These are phyloP conservation scores for Paramecium primaurelia DNA, from an alignment of 73 alveolate genomes.

Conservation along the genomic window DNA sequence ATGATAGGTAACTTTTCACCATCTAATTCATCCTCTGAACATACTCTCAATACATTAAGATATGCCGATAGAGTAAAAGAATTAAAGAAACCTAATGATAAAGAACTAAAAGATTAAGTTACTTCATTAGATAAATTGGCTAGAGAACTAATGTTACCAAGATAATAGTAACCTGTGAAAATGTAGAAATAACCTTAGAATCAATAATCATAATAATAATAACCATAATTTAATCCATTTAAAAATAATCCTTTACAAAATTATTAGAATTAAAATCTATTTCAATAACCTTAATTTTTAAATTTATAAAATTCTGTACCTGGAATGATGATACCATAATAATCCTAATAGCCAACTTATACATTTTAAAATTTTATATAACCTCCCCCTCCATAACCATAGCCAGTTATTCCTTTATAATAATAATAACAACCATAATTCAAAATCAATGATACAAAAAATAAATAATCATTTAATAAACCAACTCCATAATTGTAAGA, in stretches of 20 bases:
- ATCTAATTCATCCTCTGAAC: slow-evolving; percentile 94
- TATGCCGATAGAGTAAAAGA: slow-evolving; percentile 99
- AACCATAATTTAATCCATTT: slow-evolving; percentile 41
- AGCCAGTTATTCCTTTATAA: slow-evolving; percentile 7
- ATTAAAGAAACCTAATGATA: slow-evolving; percentile 84
- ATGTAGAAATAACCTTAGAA: neutral
- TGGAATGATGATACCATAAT: slow-evolving; percentile 33
- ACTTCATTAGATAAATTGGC: slow-evolving; percentile 57
- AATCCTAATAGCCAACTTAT: neutral
- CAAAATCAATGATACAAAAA: neutral
- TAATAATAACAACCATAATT: neutral
- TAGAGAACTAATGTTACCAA: slow-evolving; percentile 69
- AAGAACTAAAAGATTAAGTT: slow-evolving; percentile 56
- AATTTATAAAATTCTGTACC: slow-evolving; percentile 17
- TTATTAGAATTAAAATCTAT: slow-evolving; percentile 29
- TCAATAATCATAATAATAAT: slow-evolving; percentile 6
- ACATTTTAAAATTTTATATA: neutral
- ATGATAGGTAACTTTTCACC: slow-evolving; percentile 99
- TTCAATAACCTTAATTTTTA: neutral
- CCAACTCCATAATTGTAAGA: neutral
- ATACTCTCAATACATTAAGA: slow-evolving; percentile 98
- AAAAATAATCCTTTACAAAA: slow-evolving; percentile 30
- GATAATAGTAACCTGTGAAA: slow-evolving; percentile 48
- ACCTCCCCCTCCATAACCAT: slow-evolving; percentile 11
- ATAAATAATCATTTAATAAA: neutral